Conservation (phyloP, 495 filamentous ascomycete genomes). For the Polyplosphaeria fusca region DNA sequence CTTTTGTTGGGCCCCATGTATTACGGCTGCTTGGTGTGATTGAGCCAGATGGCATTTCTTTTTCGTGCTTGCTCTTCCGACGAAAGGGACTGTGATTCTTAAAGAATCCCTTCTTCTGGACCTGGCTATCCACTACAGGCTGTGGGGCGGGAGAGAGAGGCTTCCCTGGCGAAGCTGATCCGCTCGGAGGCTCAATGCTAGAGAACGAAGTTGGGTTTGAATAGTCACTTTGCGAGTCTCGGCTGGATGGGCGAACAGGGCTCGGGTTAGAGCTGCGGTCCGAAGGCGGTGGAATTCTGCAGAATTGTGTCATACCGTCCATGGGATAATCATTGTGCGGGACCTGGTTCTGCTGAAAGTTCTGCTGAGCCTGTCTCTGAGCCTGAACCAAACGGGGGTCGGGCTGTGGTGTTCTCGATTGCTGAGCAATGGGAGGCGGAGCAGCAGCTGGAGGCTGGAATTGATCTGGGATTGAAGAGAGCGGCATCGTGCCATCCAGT, state of each 20-base stretch:
- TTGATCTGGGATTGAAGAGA: neutral
- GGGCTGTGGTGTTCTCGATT: no score
- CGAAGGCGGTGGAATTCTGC: constrained; percentile 79
- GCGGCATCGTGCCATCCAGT: constrained; percentile 45
- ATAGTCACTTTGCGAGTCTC: constrained; percentile 87
- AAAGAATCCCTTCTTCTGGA: constrained; percentile 90
- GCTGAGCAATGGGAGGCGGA: constrained; percentile 13
- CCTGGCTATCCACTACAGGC: constrained; percentile 56
- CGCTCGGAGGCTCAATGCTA: constrained; percentile 59
- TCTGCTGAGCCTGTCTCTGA: constrained; percentile 29
- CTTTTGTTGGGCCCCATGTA: constrained; percentile 56
- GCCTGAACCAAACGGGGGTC: constrained; percentile 43
- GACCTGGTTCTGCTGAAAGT: constrained; percentile 54
- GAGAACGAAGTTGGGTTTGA: constrained; percentile 89
- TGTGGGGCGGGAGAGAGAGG: constrained; percentile 49
- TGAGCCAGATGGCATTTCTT: constrained; percentile 51
- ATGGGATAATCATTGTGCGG: constrained; percentile 93
- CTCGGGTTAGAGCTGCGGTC: constrained; percentile 77
- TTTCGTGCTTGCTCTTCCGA: constrained; percentile 84
- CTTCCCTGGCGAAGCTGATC: constrained; percentile 67
- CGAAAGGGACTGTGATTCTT: constrained; percentile 84
- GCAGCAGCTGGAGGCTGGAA: neutral
- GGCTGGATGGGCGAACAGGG: constrained; percentile 73
- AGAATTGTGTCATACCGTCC: constrained; percentile 99
- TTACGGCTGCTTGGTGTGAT: constrained; percentile 50